A percentile compares a stretch with the other conserved stretches of the same genome.
These are phyloP conservation scores for Cryptomeria japonica DNA, from an alignment of 75 land plant genomes.

Conservation along the genomic window DNA sequence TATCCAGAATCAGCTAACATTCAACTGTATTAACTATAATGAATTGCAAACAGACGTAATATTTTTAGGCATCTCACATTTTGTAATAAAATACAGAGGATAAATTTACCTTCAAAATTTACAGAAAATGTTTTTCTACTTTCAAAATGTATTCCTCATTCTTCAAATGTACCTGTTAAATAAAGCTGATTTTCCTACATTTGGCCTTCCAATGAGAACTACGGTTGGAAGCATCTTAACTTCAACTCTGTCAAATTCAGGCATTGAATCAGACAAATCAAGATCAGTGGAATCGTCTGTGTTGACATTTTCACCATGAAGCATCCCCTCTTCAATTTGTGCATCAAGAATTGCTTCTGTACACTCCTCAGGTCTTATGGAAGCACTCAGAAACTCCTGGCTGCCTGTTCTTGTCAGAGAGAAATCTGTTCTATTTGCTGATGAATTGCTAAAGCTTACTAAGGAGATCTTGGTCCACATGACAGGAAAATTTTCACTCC, in stretches of 20 bases:
- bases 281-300: background rate
- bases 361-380: background rate
- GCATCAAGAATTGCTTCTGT: background rate
- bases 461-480: background rate
- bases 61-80: background rate
- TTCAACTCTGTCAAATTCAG: slow-evolving; percentile 47
- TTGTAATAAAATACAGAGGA: background rate
- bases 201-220: slow-evolving; percentile 87
- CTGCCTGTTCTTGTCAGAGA: background rate
- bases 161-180: slow-evolving; percentile 75
- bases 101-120: background rate
- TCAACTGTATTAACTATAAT: background rate
- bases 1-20: slow-evolving; percentile 1
- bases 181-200: slow-evolving; percentile 97
- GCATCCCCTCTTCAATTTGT: background rate
- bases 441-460: background rate
- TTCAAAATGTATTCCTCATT: background rate
- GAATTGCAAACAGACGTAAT: background rate
- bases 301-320: background rate
- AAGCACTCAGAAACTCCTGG: background rate
- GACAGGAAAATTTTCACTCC: background rate
- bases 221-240: slow-evolving; percentile 70
- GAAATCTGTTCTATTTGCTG: background rate
- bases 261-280: background rate
- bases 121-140: background rate